Conservation (phyloP, 1,139 yeast species). For the Sugiyamaella grinbergsii region DNA sequence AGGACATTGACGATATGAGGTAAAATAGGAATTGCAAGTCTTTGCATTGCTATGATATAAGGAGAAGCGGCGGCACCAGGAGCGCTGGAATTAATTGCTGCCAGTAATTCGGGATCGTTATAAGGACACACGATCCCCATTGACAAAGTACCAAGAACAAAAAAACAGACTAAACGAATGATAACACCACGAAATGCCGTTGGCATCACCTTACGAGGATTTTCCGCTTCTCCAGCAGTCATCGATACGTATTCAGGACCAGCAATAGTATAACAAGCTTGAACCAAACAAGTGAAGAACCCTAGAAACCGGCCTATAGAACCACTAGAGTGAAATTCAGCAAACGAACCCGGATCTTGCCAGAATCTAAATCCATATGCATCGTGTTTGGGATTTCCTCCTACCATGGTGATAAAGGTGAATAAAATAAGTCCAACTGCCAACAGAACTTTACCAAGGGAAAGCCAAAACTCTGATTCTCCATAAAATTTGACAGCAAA, state of each 20-base stretch:
- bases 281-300: conserved; percentile 64
- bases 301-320: conserved; percentile 69
- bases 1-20: conserved; percentile 68
- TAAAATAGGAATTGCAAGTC: conserved; percentile 53
- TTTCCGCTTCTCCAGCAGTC: conserved; percentile 77
- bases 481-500: conserved; percentile 77
- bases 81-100: conserved; percentile 49
- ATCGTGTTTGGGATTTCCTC: conserved; percentile 76
- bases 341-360: conserved; percentile 58
- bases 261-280: conserved; percentile 69
- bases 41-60: conserved; percentile 63
- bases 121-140: conserved; percentile 61
- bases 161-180: conserved; percentile 67
- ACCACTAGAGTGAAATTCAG: conserved; percentile 58
- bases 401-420: conserved; percentile 79
- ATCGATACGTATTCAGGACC: conserved; percentile 85
- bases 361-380: conserved; percentile 67
- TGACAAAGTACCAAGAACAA: conserved; percentile 62
- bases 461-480: conserved; percentile 78
- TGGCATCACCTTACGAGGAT: conserved; percentile 78
- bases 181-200: conserved; percentile 78
- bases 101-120: conserved; percentile 50
- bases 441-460: conserved; percentile 69
- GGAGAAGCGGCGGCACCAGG: conserved; percentile 68
- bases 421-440: conserved; percentile 72